Percentiles rank a stretch among this genome's conserved stretches.
phyloP scores from a whole-genome alignment of 257 asterid species.

The Solanum sejunctum region DNA sequence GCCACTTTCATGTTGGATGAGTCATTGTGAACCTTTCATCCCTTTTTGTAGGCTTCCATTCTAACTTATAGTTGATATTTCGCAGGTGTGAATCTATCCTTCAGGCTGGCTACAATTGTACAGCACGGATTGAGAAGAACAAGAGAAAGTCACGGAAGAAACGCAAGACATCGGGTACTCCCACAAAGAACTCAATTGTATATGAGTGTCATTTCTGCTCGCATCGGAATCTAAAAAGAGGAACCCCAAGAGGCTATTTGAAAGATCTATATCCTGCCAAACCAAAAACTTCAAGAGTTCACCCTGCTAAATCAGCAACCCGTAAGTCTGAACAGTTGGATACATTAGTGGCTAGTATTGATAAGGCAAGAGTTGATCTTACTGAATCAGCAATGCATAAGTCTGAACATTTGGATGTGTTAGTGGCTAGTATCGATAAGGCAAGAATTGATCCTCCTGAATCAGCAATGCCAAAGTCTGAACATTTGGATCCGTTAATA shows the following conservation, averaged over 20 bases:
- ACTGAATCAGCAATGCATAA: background rate
- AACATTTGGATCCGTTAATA: background rate
- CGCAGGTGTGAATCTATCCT: constrained; percentile 66
- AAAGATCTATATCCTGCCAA: constrained; percentile 36
- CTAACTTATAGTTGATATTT: background rate
- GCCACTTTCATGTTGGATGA: background rate
- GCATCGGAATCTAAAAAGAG: constrained; percentile 50
- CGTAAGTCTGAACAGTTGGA: background rate
- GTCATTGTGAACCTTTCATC: background rate
- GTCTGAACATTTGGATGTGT: background rate
- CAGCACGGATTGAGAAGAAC: constrained; percentile 42
- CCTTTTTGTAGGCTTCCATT: background rate
- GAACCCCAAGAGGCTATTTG: constrained; percentile 55
- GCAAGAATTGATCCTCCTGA: background rate
- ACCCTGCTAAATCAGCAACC: constrained; percentile 1
- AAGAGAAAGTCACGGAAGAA: constrained; percentile 15
- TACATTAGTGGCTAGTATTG: background rate
- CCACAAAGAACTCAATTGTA: constrained; percentile 39
- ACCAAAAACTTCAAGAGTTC: constrained; percentile 12
- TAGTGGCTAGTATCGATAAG: background rate
- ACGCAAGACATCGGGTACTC: constrained; percentile 17
- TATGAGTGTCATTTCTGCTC: constrained; percentile 59
- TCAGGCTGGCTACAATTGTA: constrained; percentile 55
- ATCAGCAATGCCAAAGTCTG: background rate
- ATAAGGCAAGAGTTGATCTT: background rate